Percentiles rank a stretch among this genome's conserved stretches.
Evolutionary conservation across 495 filamentous ascomycete genomes (phyloP).

Genomic region (Thozetella sp.): DNA sequence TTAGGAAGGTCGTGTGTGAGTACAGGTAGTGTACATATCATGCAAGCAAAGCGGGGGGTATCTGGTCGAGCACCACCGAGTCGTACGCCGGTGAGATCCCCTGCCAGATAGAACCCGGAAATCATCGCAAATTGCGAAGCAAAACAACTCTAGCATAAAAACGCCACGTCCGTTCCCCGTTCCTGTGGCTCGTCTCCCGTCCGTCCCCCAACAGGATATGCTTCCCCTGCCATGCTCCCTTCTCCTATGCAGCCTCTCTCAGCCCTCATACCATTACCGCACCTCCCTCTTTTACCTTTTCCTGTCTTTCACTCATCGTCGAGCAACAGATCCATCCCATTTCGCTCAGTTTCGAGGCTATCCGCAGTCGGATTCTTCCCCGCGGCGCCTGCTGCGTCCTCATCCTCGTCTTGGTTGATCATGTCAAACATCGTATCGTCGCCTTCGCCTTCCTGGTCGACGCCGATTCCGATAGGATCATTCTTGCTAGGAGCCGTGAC

Average conservation of each 20-base stretch:
- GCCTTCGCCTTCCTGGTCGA: slow-evolving; percentile 40
- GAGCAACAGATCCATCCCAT: slow-evolving; percentile 27
- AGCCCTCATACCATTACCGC: background rate
- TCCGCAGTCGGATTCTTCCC: slow-evolving; percentile 26
- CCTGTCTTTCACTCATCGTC: slow-evolving; percentile 11
- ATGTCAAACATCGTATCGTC: slow-evolving; percentile 57
- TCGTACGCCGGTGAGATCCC: background rate
- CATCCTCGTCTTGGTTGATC: slow-evolving; percentile 52
- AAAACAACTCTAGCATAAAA: background rate
- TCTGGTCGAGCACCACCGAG: slow-evolving; percentile 1
- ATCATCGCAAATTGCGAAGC: background rate
- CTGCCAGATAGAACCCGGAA: slow-evolving; percentile 1
- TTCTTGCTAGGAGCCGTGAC: slow-evolving; percentile 12
- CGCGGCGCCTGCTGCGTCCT: slow-evolving; percentile 18
- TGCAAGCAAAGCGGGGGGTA: background rate
- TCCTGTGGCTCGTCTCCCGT: too few species aligned
- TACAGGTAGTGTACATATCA: slow-evolving; percentile 2
- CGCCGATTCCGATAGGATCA: slow-evolving; percentile 28
- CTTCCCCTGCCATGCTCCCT: background rate
- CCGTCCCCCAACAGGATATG: background rate
- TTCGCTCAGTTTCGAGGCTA: slow-evolving; percentile 35
- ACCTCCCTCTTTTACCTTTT: background rate
- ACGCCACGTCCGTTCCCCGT: background rate
- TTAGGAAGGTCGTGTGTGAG: background rate
- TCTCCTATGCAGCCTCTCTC: background rate